phyloP scores from a whole-genome alignment of 2,329 filamentous ascomycete genomes.

The Arthrobotrys sphaeroides region DNA sequence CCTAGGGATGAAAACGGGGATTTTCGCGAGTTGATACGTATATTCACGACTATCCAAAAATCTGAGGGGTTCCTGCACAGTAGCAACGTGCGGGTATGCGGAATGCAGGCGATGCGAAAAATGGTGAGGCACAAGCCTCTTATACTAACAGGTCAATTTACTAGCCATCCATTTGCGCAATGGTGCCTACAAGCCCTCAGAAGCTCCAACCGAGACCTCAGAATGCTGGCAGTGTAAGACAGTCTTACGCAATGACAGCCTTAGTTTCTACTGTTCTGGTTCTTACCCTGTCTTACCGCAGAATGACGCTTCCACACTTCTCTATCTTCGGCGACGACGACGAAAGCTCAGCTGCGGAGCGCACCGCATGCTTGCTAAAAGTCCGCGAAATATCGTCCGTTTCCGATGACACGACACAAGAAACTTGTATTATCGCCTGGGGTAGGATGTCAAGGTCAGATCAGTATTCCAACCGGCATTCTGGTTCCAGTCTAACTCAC shows the following conservation, averaged over 20 bases:
- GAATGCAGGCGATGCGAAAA: constrained; percentile 76
- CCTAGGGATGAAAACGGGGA: background rate
- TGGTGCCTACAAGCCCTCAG: constrained; percentile 83
- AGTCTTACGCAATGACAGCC: constrained; percentile 28
- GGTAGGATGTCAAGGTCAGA: constrained; percentile 78
- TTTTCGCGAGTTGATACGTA: constrained; percentile 7
- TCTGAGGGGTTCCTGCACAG: constrained; percentile 65
- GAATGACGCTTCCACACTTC: constrained; percentile 49
- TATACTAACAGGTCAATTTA: constrained; percentile 71
- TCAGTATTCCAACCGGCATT: background rate
- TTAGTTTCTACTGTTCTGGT: background rate
- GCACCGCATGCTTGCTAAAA: constrained; percentile 39
- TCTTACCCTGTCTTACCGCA: constrained; percentile 16
- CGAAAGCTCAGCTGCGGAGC: constrained; percentile 28
- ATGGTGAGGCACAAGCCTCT: constrained; percentile 74
- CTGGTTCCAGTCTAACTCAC: background rate
- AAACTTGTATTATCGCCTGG: constrained; percentile 86
- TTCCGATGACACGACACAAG: constrained; percentile 66
- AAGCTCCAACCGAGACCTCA: constrained; percentile 84
- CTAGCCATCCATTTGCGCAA: constrained; percentile 74
- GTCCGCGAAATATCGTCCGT: constrained; percentile 37
- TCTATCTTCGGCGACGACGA: constrained; percentile 30
- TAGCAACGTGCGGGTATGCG: constrained; percentile 72
- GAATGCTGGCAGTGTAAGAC: constrained; percentile 77
- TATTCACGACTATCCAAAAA: constrained; percentile 41